A percentile compares a stretch with the other conserved stretches of the same genome.
Evolutionary conservation across 192 early-diverging fungal genomes (phyloP).

Genomic region (Entophlyctis luteolus): DNA sequence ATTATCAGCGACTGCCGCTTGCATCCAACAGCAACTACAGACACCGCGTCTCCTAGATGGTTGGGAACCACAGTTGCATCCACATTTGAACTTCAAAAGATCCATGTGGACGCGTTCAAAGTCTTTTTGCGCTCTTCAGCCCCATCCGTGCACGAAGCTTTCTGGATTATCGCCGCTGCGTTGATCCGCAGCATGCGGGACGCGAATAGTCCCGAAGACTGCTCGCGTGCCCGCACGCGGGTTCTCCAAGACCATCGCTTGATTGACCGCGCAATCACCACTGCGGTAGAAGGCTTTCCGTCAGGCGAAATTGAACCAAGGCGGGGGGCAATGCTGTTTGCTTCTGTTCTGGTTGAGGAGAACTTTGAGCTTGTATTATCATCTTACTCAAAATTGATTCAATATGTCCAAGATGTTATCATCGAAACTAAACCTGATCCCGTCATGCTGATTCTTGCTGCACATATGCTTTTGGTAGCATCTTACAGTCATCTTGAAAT

Average conservation of each 20-base stretch:
- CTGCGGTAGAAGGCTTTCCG: slow-evolving; percentile 8
- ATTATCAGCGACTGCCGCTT: no score
- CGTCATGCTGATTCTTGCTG: neutral
- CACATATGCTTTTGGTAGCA: neutral
- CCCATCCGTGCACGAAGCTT: slow-evolving; percentile 14
- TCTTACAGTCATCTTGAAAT: no score
- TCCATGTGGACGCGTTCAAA: neutral
- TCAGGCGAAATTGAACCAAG: slow-evolving; percentile 10
- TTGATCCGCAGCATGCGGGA: neutral
- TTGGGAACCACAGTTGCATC: neutral
- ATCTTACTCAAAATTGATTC: neutral
- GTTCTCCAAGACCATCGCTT: neutral
- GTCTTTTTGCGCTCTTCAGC: slow-evolving; percentile 4
- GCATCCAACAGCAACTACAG: no score
- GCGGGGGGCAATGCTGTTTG: slow-evolving; percentile 19
- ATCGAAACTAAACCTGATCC: neutral
- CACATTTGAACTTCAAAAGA: neutral
- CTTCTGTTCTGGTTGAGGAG: neutral
- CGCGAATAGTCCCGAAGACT: neutral
- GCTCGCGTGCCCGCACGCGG: neutral
- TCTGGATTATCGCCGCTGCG: slow-evolving; percentile 12
- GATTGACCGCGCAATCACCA: neutral
- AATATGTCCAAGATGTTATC: neutral
- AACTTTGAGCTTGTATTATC: neutral
- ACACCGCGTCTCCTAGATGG: no score